These are phyloP conservation scores for Aspergillus brunneoviolaceus DNA, from an alignment of 2,329 filamentous ascomycete species.

Conservation along the genomic window DNA sequence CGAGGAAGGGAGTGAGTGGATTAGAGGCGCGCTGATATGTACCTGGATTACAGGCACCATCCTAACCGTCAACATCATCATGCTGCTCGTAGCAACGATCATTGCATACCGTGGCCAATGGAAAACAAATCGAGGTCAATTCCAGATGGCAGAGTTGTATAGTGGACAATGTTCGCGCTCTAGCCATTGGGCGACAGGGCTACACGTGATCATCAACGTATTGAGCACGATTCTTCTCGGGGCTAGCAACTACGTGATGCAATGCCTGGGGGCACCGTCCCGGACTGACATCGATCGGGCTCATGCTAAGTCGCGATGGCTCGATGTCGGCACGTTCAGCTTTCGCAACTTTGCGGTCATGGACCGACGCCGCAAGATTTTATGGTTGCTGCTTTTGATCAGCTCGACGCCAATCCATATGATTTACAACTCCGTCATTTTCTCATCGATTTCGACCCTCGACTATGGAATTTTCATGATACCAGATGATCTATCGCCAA, in stretches of 20 bases:
- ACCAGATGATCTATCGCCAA: not conserved
- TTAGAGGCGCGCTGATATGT: not conserved
- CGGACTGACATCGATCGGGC: conserved; percentile 50
- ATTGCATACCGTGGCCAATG: not conserved
- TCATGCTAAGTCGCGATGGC: conserved; percentile 43
- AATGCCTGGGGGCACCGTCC: conserved; percentile 52
- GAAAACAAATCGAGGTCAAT: not conserved
- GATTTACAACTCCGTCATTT: conserved; percentile 18
- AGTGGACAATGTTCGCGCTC: conserved; percentile 11
- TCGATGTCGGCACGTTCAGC: conserved; percentile 48
- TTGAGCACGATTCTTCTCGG: conserved; percentile 48
- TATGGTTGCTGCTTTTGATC: conserved; percentile 15
- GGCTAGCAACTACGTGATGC: conserved; percentile 55
- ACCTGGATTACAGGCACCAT: not conserved
- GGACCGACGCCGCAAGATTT: conserved; percentile 32
- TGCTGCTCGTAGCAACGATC: not conserved
- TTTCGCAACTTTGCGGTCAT: conserved; percentile 25
- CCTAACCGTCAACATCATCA: not conserved
- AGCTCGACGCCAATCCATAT: conserved; percentile 17
- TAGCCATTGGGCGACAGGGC: conserved; percentile 14
- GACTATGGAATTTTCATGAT: conserved; percentile 9
- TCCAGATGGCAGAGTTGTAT: conserved; percentile 6
- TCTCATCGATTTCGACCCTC: conserved; percentile 10
- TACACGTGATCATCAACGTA: conserved; percentile 52
- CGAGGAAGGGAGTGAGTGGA: not conserved